Conservation (phyloP, 208 protist genomes). For the Strigomonas culicis region DNA sequence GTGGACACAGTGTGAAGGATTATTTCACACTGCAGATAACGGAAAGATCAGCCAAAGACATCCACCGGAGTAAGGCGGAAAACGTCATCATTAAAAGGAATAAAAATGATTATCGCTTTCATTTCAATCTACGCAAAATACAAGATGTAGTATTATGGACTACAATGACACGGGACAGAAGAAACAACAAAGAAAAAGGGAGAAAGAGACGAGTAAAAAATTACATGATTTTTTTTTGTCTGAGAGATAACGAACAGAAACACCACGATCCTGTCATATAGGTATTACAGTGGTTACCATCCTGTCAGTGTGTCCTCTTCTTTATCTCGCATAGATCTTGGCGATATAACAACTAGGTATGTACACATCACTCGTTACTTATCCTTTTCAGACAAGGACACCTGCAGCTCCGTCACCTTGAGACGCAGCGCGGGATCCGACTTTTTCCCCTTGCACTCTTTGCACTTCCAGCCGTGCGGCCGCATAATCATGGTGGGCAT, state of each 20-base stretch:
- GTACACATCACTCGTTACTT: slow-evolving; percentile 7
- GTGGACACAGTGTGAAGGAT: too few species aligned
- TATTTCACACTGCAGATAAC: neutral
- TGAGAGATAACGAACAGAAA: neutral
- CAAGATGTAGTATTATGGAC: neutral
- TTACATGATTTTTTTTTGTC: neutral
- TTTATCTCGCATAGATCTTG: neutral
- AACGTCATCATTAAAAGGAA: neutral
- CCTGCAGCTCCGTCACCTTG: slow-evolving; percentile 40
- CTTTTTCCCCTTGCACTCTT: slow-evolving; percentile 82
- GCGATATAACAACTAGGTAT: neutral
- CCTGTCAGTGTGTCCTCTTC: slow-evolving; percentile 8
- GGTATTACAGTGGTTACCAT: neutral
- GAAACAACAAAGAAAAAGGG: neutral
- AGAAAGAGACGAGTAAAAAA: slow-evolving; percentile 1
- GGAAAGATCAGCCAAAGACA: too few species aligned
- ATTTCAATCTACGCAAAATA: too few species aligned
- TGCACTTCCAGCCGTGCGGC: slow-evolving; percentile 82
- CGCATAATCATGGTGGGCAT: slow-evolving; percentile 62
- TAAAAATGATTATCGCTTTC: too few species aligned
- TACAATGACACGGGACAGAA: neutral
- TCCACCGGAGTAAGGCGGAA: neutral
- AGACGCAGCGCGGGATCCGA: slow-evolving; percentile 51
- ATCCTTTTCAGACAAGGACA: neutral
- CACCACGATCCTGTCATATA: neutral